Base-by-base conservation (phyloP, 768 basidiomycete genomes). In the Boletus pseudo-olivaceus region DNA sequence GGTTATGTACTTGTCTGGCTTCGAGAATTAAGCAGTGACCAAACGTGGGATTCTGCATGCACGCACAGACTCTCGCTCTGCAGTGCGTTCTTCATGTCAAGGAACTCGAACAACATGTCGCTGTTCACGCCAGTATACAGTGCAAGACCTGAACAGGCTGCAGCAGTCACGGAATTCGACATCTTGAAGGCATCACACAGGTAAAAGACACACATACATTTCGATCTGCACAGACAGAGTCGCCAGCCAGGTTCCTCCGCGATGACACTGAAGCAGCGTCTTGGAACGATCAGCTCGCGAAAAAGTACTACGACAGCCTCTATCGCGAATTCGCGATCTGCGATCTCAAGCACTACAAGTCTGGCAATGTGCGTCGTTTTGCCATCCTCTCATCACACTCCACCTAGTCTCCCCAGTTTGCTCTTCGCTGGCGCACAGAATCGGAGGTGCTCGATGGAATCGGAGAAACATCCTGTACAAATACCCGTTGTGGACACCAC, bases 281-380 rank as follows among this genome's bases (percentile, higher is more conserved):
- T 50, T 98, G 93, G 90, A 85, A 95, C 64, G 91, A 95, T 44
- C 77, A 84, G 56, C 76, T 98, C 27, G 95, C 96, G 0, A 76
- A 80, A 56, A 95, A 94, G 62, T 98, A 95, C 74, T 95, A 98
- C 63, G 75, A 79, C 12, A 89, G 74, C 60, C 81, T 98, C 4
- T 97, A 93, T 68, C 88, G 92, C 58, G 95, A 98, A 70, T 98
- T 87, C 62, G 92, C 90, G 0, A 76, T 94, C 20, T 93, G 91
- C 66, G 93, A 98, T 72, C 75, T 98, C 55, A 98, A 98, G 74
- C 96, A 98, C 66, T 97, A 91, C 78, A 97, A 93, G 74, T 85
- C 88, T 0, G 90, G 92, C 15, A 88, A 90, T 56, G 93, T 95
- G 57, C 58, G 85, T 67, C 50, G 8, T 43, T 23, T 14, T 7